A percentile compares a stretch with the other conserved stretches of the same genome.
Conservation (phyloP, 352 stramenopile genomes). For the Globisporangium irregulare region DNA sequence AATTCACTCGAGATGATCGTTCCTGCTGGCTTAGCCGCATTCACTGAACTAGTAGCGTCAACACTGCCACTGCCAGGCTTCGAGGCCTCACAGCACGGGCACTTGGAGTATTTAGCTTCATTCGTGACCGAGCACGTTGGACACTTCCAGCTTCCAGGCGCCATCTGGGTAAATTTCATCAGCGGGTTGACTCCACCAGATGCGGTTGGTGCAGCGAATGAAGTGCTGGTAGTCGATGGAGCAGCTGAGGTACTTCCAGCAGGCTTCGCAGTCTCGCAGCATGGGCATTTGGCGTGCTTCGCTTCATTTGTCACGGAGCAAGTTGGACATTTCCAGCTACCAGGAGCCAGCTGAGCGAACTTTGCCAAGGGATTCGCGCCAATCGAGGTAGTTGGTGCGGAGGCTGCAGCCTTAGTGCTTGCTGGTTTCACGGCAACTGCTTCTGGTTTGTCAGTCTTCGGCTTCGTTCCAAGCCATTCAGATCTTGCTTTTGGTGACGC, state of each 20-base stretch:
- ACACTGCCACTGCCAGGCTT: constrained; percentile 31
- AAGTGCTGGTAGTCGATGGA: not conserved
- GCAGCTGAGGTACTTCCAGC: not conserved
- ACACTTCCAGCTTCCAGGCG: constrained; percentile 78
- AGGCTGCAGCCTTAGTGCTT: constrained; percentile 20
- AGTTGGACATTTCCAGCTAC: not conserved
- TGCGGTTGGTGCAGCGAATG: constrained; percentile 7
- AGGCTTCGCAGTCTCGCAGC: constrained; percentile 10
- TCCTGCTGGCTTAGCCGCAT: constrained; percentile 4
- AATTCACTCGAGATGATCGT: constrained; percentile 24
- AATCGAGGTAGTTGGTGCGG: constrained; percentile 11
- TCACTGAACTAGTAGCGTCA: not conserved
- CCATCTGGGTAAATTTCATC: constrained; percentile 61
- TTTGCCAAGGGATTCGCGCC: constrained; percentile 6
- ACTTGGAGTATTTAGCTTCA: constrained; percentile 51
- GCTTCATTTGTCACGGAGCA: constrained; percentile 6
- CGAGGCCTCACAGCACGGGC: constrained; percentile 71
- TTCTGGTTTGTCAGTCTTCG: constrained; percentile 22
- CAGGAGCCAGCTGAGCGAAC: constrained; percentile 4
- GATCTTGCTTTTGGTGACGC: constrained; percentile 51
- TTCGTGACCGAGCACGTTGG: constrained; percentile 77
- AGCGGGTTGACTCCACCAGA: constrained; percentile 16
- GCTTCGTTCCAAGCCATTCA: constrained; percentile 32
- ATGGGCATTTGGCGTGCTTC: constrained; percentile 4
- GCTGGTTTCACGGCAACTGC: constrained; percentile 18